These are phyloP conservation scores for Elaphomyces granulatus DNA, from an alignment of 495 filamentous ascomycete genomes.

Conservation along the genomic window DNA sequence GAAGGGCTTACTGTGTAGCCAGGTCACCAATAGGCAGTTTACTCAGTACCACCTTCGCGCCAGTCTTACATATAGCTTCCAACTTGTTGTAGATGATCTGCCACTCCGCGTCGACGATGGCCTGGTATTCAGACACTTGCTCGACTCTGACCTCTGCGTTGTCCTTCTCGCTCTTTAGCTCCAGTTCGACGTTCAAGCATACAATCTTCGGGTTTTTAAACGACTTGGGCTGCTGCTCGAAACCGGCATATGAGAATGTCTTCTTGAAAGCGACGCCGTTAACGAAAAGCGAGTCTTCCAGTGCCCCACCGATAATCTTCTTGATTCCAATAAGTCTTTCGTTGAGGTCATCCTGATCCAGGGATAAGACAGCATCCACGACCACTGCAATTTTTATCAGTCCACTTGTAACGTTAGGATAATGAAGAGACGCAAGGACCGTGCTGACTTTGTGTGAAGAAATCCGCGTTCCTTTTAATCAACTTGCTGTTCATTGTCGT, in stretches of 20 bases:
- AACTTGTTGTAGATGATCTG: conserved; percentile 99
- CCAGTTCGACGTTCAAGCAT: conserved; percentile 92
- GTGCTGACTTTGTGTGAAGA: conserved; percentile 97
- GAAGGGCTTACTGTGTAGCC: conserved; percentile 64
- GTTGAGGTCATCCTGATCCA: conserved; percentile 94
- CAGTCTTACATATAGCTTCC: conserved; percentile 81
- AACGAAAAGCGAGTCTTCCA: conserved; percentile 93
- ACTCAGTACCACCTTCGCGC: conserved; percentile 90
- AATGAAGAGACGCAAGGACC: background rate
- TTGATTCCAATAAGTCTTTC: conserved; percentile 97
- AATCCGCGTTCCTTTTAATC: conserved; percentile 90
- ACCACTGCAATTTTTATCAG: conserved; percentile 63
- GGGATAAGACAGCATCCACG: conserved; percentile 89
- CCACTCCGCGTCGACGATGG: conserved; percentile 98
- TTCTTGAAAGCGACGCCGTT: conserved; percentile 99
- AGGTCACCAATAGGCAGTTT: conserved; percentile 97
- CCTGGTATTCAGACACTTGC: conserved; percentile 98
- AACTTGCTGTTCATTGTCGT: conserved; percentile 99
- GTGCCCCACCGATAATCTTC: conserved; percentile 90
- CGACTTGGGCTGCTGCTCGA: conserved; percentile 95
- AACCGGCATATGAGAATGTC: conserved; percentile 97
- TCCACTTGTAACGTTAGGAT: background rate
- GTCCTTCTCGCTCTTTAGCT: conserved; percentile 97
- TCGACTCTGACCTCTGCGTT: conserved; percentile 97
- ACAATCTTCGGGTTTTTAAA: conserved; percentile 91